Base-by-base conservation (phyloP, 495 filamentous ascomycete species). In the Neohortaea acidophila region DNA sequence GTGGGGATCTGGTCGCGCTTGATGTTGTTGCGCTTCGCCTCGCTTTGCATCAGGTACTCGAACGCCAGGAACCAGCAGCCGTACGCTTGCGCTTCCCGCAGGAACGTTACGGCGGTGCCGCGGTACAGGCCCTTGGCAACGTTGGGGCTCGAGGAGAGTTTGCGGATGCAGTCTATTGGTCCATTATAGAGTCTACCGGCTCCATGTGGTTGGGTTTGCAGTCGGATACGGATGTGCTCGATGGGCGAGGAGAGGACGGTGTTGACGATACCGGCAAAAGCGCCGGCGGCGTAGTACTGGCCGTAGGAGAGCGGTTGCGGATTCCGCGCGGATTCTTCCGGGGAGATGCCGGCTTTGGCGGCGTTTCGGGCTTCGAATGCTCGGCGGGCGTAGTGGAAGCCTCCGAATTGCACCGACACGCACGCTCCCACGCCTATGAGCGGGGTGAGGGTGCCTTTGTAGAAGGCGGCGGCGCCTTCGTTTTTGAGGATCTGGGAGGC, bases 401-500 rank as follows among this genome's bases (percentile, higher is more conserved):
- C 89, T 47, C 89, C 89, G 62, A 97, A 97, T 69, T 97, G 89
- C 51, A 97, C 78, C 25, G 83, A 89, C 22, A 94, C 89, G 55
- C 89, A 97, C 42, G 91, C 91, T 52, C 89, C 89, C 55, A 97
- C 96, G 46, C 89, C 89, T 23, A 97, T 69, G 22, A 97, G 65
- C 1, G 89, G 89, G n/a, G 91, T 96, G 37, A 96, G 64, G 2
- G 91, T 96, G 45, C 89, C 89, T 60, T 97, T 97, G 71, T 97
- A 97, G 70, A 97, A 97, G 31, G 89, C 87, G 2, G 77, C 54
- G 1, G 86, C 67, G 2, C 89, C 91, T 60, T 97, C 89, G 56
- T 81, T 77, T 51, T 72, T 75, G 55, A 81, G 81, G 61, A 96
- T 94, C 49, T 81, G 72, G 31, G 66, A 66, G 1, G 86, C 89